A percentile compares a stretch with the other conserved stretches of the same genome.
Evolutionary conservation across 2,329 filamentous ascomycete genomes (phyloP).

Genomic region (Beauveria asiatica): DNA sequence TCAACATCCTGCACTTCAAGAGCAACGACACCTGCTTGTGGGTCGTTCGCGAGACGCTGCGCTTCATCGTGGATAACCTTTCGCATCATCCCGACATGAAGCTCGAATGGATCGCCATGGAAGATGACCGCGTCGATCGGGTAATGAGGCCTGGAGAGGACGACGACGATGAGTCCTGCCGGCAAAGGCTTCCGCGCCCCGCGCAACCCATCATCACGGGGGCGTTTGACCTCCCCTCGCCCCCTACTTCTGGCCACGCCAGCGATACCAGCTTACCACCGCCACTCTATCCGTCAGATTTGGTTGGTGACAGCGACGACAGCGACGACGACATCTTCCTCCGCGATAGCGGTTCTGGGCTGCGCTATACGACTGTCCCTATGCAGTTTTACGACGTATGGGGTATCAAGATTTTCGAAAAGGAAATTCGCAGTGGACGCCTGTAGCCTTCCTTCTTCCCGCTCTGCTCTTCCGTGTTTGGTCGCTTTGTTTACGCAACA

Average conservation of each 20-base stretch:
- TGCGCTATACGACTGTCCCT: conserved; percentile 28
- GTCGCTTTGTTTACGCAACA: neutral
- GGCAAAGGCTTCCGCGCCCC: conserved; percentile 17
- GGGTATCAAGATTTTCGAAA: conserved; percentile 50
- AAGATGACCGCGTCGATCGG: conserved; percentile 40
- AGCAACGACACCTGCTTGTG: conserved; percentile 48
- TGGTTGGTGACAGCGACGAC: conserved; percentile 25
- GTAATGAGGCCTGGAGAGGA: conserved; percentile 34
- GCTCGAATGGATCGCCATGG: conserved; percentile 51
- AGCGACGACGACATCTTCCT: conserved; percentile 28
- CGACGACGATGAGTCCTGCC: conserved; percentile 15
- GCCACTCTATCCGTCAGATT: conserved; percentile 22
- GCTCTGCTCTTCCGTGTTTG: neutral
- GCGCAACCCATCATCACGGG: conserved; percentile 15
- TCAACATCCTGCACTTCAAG: conserved; percentile 47
- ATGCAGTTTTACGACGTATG: conserved; percentile 32
- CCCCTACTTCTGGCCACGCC: conserved; percentile 2
- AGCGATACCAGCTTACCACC: conserved; percentile 21
- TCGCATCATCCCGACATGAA: conserved; percentile 46
- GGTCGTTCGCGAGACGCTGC: conserved; percentile 47
- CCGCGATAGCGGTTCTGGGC: conserved; percentile 22
- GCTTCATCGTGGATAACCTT: conserved; percentile 51
- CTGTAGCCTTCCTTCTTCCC: conserved; percentile 15
- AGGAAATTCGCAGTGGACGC: conserved; percentile 38
- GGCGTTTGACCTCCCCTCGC: neutral